Conservation (phyloP, 768 basidiomycete species). For the Phylloporus sp. region DNA sequence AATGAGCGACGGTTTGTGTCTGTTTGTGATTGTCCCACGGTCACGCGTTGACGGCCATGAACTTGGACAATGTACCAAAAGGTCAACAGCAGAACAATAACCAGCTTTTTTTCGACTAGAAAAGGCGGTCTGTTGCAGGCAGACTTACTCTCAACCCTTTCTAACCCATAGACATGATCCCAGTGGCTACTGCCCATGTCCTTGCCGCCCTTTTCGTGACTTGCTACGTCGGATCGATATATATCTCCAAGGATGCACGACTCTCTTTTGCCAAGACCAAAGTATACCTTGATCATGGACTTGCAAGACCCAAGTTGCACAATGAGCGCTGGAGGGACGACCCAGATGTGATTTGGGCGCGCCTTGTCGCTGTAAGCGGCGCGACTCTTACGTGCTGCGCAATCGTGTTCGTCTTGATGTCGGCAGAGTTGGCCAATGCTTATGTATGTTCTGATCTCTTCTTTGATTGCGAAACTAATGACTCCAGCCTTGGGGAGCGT, state of each 20-base stretch:
- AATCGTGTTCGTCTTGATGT: constrained; percentile 46
- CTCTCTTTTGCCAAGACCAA: constrained; percentile 44
- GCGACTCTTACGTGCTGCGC: constrained; percentile 59
- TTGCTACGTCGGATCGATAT: constrained; percentile 81
- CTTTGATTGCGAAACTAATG: constrained; percentile 6
- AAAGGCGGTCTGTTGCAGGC: constrained; percentile 10
- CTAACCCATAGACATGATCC: constrained; percentile 17
- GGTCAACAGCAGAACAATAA: constrained; percentile 14
- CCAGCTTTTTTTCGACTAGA: constrained; percentile 3
- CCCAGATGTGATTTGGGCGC: constrained; percentile 76
- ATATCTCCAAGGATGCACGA: constrained; percentile 64
- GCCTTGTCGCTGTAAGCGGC: constrained; percentile 62
- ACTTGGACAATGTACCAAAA: too few species aligned
- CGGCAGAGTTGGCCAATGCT: constrained; percentile 19
- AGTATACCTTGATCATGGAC: constrained; percentile 23
- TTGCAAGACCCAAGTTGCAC: constrained; percentile 28
- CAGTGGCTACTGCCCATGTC: constrained; percentile 43
- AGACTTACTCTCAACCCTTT: constrained; percentile 1
- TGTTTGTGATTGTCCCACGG: constrained; percentile 20
- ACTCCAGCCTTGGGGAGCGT: constrained; percentile 15
- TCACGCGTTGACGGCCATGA: constrained; percentile 3
- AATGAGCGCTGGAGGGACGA: constrained; percentile 73
- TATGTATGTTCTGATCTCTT: constrained; percentile 9
- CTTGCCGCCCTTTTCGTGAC: constrained; percentile 56
- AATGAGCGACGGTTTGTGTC: constrained; percentile 3